Evolutionary conservation across 2,329 filamentous ascomycete species (phyloP).

Genomic region (Aureobasidium uvarum): DNA sequence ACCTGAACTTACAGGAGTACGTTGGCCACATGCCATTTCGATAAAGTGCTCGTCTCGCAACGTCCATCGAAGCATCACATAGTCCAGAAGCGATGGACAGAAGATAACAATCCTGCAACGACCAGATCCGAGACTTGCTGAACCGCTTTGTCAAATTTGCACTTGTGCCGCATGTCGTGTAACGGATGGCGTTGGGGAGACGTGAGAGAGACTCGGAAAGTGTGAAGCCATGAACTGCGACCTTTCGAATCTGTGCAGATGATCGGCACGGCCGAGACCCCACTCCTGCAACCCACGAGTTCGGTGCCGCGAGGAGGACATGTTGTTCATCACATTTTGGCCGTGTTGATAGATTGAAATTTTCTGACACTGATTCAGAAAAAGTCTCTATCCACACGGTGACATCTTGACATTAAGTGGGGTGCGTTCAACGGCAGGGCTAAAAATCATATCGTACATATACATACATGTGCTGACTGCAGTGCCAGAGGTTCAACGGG

Average conservation of each 20-base stretch:
- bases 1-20: not conserved
- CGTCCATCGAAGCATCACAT: not conserved
- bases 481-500: not conserved
- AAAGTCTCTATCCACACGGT: not conserved
- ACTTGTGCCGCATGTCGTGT: constrained; percentile 4
- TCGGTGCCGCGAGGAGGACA: not conserved
- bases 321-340: not conserved
- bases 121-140: not conserved
- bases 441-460: constrained; percentile 5
- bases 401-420: not conserved
- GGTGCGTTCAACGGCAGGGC: not conserved
- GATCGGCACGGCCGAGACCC: constrained; percentile 1
- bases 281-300: not conserved
- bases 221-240: constrained; percentile 2
- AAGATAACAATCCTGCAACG: not conserved
- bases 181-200: not conserved
- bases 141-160: not conserved
- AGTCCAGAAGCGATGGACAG: not conserved
- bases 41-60: not conserved
- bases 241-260: not conserved
- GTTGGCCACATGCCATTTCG: not conserved
- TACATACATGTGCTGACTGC: constrained; percentile 8
- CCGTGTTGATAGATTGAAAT: not conserved
- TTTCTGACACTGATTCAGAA: not conserved
- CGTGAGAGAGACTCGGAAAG: not conserved